Percentiles rank a stretch among this genome's conserved stretches.
Evolutionary conservation across 1,139 yeast genomes (phyloP).

Genomic region (Yamadazyma siamensis): DNA sequence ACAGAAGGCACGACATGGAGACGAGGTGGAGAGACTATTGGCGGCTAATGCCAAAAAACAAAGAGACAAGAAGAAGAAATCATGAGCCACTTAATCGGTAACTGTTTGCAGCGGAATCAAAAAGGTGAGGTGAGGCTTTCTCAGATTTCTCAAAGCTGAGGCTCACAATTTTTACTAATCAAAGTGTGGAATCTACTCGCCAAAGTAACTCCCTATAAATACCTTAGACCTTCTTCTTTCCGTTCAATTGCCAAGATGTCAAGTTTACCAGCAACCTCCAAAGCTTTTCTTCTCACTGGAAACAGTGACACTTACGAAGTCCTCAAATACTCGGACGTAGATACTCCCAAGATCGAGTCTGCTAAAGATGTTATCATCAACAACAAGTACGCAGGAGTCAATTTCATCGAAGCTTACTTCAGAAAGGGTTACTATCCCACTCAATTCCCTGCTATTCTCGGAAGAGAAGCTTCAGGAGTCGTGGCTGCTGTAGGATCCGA

Average conservation of each 20-base stretch:
- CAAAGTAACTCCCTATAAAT: too few species aligned
- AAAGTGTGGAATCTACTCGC: too few species aligned
- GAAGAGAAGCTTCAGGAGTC: slow-evolving; percentile 82
- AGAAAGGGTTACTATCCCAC: slow-evolving; percentile 72
- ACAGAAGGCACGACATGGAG: slow-evolving; percentile 63
- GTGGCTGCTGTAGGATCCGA: slow-evolving; percentile 65
- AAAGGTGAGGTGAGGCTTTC: too few species aligned
- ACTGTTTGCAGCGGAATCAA: too few species aligned
- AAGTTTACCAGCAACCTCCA: slow-evolving; percentile 59
- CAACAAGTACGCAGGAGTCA: slow-evolving; percentile 73
- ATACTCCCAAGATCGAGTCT: slow-evolving; percentile 55
- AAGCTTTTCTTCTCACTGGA: slow-evolving; percentile 54
- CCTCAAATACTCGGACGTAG: slow-evolving; percentile 44
- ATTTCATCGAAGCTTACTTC: slow-evolving; percentile 80
- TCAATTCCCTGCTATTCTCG: slow-evolving; percentile 58
- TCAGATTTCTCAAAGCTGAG: too few species aligned
- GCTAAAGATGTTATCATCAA: slow-evolving; percentile 61
- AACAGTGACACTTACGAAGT: slow-evolving; percentile 44
- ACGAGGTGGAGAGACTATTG: slow-evolving; percentile 66
- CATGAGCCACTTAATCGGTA: too few species aligned
- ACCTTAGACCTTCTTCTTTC: too few species aligned
- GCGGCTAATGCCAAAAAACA: slow-evolving; percentile 62
- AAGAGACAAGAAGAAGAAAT: slow-evolving; percentile 9
- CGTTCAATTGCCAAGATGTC: too few species aligned
- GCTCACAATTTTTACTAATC: too few species aligned